Conservation (phyloP, 257 asterid genomes). For the Cynanchum wilfordii region DNA sequence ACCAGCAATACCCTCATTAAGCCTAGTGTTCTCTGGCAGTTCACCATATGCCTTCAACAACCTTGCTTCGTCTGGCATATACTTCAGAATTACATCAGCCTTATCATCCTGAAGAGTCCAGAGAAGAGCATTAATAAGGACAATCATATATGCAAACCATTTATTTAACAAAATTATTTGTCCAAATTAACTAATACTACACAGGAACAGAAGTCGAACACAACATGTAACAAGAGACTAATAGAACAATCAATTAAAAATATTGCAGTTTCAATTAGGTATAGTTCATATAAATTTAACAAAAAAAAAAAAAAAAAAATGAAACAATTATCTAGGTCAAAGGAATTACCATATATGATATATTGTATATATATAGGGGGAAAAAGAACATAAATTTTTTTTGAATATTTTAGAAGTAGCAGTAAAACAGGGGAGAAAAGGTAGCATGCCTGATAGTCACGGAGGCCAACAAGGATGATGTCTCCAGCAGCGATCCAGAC, state of each 20-base stretch:
- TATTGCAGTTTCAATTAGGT: background rate
- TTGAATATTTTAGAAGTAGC: background rate
- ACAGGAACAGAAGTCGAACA: background rate
- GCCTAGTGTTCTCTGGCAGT: constrained; percentile 80
- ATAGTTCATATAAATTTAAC: background rate
- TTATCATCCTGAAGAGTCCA: constrained; percentile 67
- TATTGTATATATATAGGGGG: background rate
- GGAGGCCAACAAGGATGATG: constrained; percentile 89
- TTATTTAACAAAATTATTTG: background rate
- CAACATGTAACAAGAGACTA: background rate
- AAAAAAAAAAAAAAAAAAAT: too few relatives aligned
- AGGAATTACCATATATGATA: background rate
- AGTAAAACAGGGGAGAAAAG: background rate
- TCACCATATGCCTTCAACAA: constrained; percentile 93
- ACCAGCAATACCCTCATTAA: constrained; percentile 67
- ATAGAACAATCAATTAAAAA: background rate
- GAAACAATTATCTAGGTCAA: background rate
- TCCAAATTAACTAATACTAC: background rate
- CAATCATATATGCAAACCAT: background rate
- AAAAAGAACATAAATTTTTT: too few relatives aligned
- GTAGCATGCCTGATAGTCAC: constrained; percentile 66
- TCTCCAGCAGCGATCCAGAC: constrained; percentile 98
- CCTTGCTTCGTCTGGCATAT: constrained; percentile 92
- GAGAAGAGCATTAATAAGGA: background rate
- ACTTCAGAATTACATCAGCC: constrained; percentile 89